phyloP scores from a whole-genome alignment of 192 early-diverging fungal genomes.

The Coemansia sp. region DNA sequence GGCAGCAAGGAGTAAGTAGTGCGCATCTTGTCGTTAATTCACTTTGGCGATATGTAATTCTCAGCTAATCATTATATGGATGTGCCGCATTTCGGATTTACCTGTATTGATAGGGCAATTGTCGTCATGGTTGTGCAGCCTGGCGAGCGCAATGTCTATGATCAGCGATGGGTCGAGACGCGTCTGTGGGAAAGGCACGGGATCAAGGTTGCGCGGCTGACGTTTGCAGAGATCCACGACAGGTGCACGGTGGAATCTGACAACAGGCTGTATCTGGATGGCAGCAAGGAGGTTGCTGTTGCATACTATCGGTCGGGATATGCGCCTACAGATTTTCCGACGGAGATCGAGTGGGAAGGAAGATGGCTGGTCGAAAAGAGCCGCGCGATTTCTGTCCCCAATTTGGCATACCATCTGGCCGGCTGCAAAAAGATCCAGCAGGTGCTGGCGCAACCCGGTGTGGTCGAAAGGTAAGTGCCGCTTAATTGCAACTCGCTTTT shows the following conservation, averaged over 20 bases:
- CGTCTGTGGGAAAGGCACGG: slow-evolving; percentile 47
- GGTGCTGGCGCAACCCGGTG: slow-evolving; percentile 75
- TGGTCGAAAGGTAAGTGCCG: slow-evolving; percentile 71
- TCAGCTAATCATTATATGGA: no score
- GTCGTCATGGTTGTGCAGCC: slow-evolving; percentile 90
- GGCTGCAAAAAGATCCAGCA: slow-evolving; percentile 98
- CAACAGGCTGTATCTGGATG: slow-evolving; percentile 60
- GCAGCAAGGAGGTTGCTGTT: slow-evolving; percentile 75
- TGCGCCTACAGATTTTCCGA: slow-evolving; percentile 82
- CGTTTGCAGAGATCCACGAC: slow-evolving; percentile 64
- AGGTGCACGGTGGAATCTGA: slow-evolving; percentile 60
- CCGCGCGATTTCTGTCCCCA: slow-evolving; percentile 83
- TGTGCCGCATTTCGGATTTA: background rate
- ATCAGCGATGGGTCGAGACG: slow-evolving; percentile 68
- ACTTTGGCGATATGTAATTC: no score
- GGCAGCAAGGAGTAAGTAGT: slow-evolving; percentile 20
- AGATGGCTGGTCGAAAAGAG: slow-evolving; percentile 83
- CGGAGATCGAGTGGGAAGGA: slow-evolving; percentile 86
- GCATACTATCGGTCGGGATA: slow-evolving; percentile 92
- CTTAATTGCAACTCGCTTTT: background rate
- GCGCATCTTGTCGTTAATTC: background rate
- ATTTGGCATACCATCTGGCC: slow-evolving; percentile 84
- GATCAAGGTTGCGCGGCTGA: slow-evolving; percentile 34
- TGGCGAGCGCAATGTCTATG: slow-evolving; percentile 88
- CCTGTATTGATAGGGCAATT: slow-evolving; percentile 57